Evolutionary conservation across 148 eudicot species (phyloP).

Genomic region (Diospyros kaki): DNA sequence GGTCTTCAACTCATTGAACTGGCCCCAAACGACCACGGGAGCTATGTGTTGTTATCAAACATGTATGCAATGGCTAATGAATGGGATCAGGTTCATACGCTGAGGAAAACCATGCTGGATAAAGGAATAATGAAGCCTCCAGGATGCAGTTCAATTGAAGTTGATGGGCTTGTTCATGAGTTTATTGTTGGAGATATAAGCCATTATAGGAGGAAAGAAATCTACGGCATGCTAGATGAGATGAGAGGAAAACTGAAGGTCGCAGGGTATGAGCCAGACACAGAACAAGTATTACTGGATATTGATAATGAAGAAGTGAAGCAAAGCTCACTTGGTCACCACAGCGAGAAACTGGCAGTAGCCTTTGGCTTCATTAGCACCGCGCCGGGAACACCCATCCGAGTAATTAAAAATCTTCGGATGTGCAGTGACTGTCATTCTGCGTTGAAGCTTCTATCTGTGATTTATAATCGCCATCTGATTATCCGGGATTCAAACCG

Average conservation of each 20-base stretch:
- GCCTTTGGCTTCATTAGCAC: slow-evolving; percentile 20
- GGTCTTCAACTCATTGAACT: slow-evolving; percentile 15
- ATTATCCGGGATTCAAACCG: slow-evolving; percentile 18
- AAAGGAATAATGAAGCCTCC: slow-evolving; percentile 15
- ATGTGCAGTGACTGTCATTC: slow-evolving; percentile 20
- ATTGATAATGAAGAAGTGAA: slow-evolving; percentile 14
- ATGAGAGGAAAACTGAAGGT: slow-evolving; percentile 13
- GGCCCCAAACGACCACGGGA: slow-evolving; percentile 12
- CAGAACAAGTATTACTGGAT: slow-evolving; percentile 11
- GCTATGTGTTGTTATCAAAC: slow-evolving; percentile 18
- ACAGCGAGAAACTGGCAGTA: slow-evolving; percentile 25
- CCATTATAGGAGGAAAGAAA: slow-evolving; percentile 14
- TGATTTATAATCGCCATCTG: slow-evolving; percentile 13
- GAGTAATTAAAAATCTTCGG: slow-evolving; percentile 19
- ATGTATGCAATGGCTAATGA: slow-evolving; percentile 13
- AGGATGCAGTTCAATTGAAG: slow-evolving; percentile 21
- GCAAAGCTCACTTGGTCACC: slow-evolving; percentile 15
- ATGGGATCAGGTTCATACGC: slow-evolving; percentile 10
- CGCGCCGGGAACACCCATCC: slow-evolving; percentile 9
- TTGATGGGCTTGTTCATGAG: slow-evolving; percentile 23
- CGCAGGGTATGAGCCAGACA: slow-evolving; percentile 14
- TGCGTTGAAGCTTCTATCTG: slow-evolving; percentile 12
- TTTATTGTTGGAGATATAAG: slow-evolving; percentile 12
- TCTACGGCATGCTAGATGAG: slow-evolving; percentile 15
- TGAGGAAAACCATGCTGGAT: slow-evolving; percentile 14